Base-by-base conservation (phyloP, 805 yeast species). In the Teunomyces lycoperdinae region DNA sequence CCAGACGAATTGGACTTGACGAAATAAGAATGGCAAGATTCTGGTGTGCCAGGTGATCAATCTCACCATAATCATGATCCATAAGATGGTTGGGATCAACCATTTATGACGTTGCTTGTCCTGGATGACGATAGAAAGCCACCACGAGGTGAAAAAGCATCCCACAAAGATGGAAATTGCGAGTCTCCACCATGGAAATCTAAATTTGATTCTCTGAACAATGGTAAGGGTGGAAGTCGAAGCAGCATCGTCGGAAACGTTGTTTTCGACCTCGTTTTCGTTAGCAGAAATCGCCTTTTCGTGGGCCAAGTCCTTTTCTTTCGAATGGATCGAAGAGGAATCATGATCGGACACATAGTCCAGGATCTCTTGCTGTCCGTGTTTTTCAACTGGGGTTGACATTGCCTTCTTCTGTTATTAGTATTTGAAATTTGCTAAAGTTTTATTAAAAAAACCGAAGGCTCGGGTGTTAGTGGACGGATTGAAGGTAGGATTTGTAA, bases 71-170 rank as follows among this genome's bases (percentile, higher is more conserved):
- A 79, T 61, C 63, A 71, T 65, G 36, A 74, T 68, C 76, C 78
- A 80, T 41, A 80, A 54, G 16, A 80, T 61, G 3, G 84, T 79
- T 14, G 84, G 85, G 50, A 80, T 77, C 56, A 80, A 73, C 85
- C 85, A 80, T 49, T 71, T 54, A 52, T 64, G 77, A 46, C 84
- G 66, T 41, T 74, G 75, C 50, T 73, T 70, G 5, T 72, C 57
- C 58, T 79, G 84, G 44, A 75, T 76, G 27, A 80, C 46, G 48
- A 80, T 78, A 11, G 81, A 73, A 39, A 80, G 58, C 84, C 84
- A 80, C 66, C 67, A 61, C 0, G 60, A 59, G 3, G 65, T 60
- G 54, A 62, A 62, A 35, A 62, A 60, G 27, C 54, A 49, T 3
- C 64, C 66, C 10, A 55, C 44, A 20, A 62, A 33, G 13, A 58